phyloP scores from a whole-genome alignment of 2,329 filamentous ascomycete species.

The Zelopaecilomyces penicillatus region DNA sequence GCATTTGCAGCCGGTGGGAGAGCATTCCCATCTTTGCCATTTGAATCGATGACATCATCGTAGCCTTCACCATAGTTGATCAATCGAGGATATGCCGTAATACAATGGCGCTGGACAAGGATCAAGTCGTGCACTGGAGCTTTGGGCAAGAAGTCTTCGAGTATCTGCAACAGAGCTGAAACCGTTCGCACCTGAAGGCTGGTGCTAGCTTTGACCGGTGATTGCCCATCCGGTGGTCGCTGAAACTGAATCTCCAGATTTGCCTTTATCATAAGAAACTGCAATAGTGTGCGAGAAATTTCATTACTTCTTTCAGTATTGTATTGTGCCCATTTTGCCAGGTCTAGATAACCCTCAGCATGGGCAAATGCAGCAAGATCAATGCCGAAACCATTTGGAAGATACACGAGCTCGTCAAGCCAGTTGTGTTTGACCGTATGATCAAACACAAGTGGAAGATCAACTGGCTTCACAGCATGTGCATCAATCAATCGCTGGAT shows the following conservation, averaged over 20 bases:
- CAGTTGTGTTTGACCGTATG: conserved; percentile 76
- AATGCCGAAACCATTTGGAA: conserved; percentile 75
- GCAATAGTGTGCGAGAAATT: conserved; percentile 63
- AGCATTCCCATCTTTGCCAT: conserved; percentile 72
- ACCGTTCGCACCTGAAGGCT: conserved; percentile 81
- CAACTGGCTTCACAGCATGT: conserved; percentile 62
- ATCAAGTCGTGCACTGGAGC: conserved; percentile 61
- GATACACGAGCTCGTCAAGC: conserved; percentile 71
- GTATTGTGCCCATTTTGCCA: conserved; percentile 71
- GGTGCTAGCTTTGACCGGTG: conserved; percentile 52
- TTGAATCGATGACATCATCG: conserved; percentile 83
- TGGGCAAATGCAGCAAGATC: conserved; percentile 83
- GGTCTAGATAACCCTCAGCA: conserved; percentile 68
- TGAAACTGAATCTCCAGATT: conserved; percentile 70
- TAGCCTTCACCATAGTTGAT: conserved; percentile 95
- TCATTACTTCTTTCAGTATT: conserved; percentile 58
- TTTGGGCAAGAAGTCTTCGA: conserved; percentile 61
- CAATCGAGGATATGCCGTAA: conserved; percentile 84
- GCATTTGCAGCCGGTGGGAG: conserved; percentile 71
- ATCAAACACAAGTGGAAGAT: conserved; percentile 35
- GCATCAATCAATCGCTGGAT: conserved; percentile 71
- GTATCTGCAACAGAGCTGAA: conserved; percentile 66
- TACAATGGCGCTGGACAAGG: conserved; percentile 74
- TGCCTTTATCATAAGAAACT: conserved; percentile 79
- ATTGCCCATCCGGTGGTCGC: conserved; percentile 55